phyloP scores from a whole-genome alignment of 495 filamentous ascomycete genomes.

The Lepidopterella palustris region DNA sequence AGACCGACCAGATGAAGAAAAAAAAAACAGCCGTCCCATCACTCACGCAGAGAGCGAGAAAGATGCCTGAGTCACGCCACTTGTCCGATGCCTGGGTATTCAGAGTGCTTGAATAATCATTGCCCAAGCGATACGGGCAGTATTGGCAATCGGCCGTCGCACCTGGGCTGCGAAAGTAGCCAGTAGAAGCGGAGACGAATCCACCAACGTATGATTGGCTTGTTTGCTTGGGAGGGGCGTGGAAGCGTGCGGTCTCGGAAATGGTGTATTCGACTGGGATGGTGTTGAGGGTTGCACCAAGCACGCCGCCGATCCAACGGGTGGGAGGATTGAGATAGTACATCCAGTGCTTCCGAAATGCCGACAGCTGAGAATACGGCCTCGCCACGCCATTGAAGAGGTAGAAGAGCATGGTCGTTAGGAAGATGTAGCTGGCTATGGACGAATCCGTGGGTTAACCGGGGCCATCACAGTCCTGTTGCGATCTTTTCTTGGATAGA shows the following conservation, averaged over 20 bases:
- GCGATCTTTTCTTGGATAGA: constrained; percentile 49
- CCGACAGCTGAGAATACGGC: constrained; percentile 34
- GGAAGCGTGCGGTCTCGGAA: constrained; percentile 59
- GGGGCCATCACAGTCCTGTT: constrained; percentile 22
- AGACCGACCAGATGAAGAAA: constrained; percentile 75
- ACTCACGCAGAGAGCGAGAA: constrained; percentile 65
- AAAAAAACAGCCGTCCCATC: constrained; percentile 81
- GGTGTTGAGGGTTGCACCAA: constrained; percentile 53
- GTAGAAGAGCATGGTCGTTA: constrained; percentile 77
- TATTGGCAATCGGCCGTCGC: constrained; percentile 61
- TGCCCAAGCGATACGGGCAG: constrained; percentile 54
- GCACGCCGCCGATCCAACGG: constrained; percentile 69
- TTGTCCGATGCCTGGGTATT: constrained; percentile 60
- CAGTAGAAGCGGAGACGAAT: constrained; percentile 24
- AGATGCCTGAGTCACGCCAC: constrained; percentile 75
- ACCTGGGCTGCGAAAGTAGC: constrained; percentile 51
- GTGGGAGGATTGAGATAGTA: constrained; percentile 39
- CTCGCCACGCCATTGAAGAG: constrained; percentile 67
- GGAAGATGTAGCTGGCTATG: constrained; percentile 71
- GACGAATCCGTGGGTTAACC: constrained; percentile 60
- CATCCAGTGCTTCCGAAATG: constrained; percentile 42
- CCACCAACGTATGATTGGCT: constrained; percentile 51
- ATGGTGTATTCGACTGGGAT: constrained; percentile 52
- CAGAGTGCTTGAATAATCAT: constrained; percentile 61
- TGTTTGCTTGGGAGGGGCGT: constrained; percentile 55